These are phyloP conservation scores for Colletotrichum sp. DNA, from an alignment of 2,329 filamentous ascomycete genomes.

Conservation along the genomic window DNA sequence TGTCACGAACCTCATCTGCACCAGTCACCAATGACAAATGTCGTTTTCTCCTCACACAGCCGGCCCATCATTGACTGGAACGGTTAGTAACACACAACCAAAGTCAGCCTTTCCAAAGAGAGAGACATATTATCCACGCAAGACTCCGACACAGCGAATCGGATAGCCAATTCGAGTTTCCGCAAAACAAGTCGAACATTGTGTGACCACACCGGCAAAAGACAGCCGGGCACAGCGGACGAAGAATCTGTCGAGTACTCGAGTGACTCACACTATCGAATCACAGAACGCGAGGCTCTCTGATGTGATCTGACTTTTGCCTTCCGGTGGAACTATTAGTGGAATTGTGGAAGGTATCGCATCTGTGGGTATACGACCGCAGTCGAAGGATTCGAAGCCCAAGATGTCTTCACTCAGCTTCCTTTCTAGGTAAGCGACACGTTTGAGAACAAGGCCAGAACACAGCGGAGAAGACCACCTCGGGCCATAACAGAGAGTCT, in stretches of 20 bases:
- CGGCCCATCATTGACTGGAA: background rate
- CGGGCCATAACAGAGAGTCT: fast-evolving
- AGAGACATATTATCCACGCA: background rate
- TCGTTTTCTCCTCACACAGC: background rate
- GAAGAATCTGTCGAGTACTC: background rate
- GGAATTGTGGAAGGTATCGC: background rate
- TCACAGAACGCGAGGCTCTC: background rate
- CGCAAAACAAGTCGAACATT: background rate
- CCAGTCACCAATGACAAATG: background rate
- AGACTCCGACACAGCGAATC: background rate
- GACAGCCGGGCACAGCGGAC: background rate
- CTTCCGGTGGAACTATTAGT: background rate
- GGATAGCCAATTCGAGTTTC: background rate
- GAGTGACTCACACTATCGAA: background rate
- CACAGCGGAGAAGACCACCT: background rate
- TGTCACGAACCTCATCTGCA: background rate
- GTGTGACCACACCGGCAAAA: background rate
- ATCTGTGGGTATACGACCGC: background rate
- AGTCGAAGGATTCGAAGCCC: background rate
- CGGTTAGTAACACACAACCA: background rate
- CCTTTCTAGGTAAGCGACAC: background rate
- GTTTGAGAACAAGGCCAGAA: background rate
- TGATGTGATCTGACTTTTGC: background rate
- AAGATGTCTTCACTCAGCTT: background rate
- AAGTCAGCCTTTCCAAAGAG: background rate